A percentile compares a stretch with the other conserved stretches of the same genome.
These are phyloP conservation scores for Tirmania nivea DNA, from an alignment of 495 filamentous ascomycete species.

Conservation along the genomic window DNA sequence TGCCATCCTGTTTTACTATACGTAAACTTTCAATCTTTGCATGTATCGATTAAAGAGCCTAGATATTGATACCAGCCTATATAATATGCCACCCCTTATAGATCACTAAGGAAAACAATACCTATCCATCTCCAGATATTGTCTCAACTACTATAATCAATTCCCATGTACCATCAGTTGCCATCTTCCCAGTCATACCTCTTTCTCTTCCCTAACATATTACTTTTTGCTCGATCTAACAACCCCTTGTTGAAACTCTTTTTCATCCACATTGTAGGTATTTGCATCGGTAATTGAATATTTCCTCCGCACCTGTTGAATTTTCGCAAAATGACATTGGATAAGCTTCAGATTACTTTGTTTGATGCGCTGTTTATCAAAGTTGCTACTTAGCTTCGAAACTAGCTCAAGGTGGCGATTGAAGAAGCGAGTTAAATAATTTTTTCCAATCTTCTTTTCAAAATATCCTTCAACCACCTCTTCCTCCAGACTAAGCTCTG, in stretches of 20 bases:
- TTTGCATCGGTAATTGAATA: neutral
- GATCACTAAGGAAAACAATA: neutral
- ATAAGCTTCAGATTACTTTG: neutral
- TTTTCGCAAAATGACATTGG: neutral
- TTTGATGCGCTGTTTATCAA: neutral
- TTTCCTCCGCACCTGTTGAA: neutral
- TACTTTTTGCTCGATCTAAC: neutral
- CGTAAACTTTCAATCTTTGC: conserved; percentile 1
- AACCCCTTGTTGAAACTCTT: neutral
- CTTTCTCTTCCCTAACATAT: neutral
- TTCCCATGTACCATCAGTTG: neutral
- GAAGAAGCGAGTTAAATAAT: neutral
- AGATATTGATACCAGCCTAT: neutral
- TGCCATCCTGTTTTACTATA: conserved; percentile 14
- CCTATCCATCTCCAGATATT: neutral
- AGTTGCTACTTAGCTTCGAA: neutral
- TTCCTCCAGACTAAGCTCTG: too few relatives aligned
- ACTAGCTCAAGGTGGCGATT: neutral
- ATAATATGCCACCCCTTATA: conserved; percentile 1
- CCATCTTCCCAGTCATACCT: neutral
- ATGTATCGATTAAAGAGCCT: neutral
- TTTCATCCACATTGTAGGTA: too few relatives aligned
- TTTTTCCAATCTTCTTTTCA: neutral
- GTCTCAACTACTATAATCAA: neutral
- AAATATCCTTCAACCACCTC: too few relatives aligned